These are phyloP conservation scores for Brassica balearica DNA, from an alignment of 441 rosid species.

Conservation along the genomic window DNA sequence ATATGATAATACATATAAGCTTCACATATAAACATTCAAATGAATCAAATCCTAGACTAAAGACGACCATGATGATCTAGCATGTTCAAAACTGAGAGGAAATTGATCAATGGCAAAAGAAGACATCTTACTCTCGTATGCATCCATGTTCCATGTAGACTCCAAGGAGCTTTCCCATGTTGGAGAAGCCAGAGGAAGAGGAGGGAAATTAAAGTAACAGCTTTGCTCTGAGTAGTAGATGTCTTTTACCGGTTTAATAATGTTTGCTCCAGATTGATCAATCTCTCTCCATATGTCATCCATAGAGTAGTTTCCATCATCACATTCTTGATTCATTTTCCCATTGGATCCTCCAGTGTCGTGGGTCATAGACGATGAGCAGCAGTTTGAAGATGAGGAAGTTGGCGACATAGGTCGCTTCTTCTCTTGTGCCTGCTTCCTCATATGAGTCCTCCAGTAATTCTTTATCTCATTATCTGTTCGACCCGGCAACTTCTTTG, in stretches of 20 bases:
- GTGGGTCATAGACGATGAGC: constrained; percentile 56
- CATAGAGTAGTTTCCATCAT: constrained; percentile 61
- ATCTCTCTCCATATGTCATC: constrained; percentile 96
- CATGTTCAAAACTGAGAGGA: constrained; percentile 45
- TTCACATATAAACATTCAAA: constrained; percentile 56
- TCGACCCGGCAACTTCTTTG: constrained; percentile 86
- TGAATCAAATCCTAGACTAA: constrained; percentile 67
- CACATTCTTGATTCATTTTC: constrained; percentile 50
- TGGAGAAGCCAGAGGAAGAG: constrained; percentile 60
- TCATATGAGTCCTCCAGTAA: constrained; percentile 89
- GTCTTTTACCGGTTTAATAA: constrained; percentile 53
- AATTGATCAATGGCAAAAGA: constrained; percentile 52
- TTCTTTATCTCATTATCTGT: constrained; percentile 99
- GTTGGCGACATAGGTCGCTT: constrained; percentile 57
- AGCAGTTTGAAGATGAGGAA: constrained; percentile 53
- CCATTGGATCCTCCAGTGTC: constrained; percentile 65
- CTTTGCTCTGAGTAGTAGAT: constrained; percentile 54
- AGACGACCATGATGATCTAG: constrained; percentile 42
- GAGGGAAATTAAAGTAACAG: constrained; percentile 55
- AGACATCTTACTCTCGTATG: constrained; percentile 64
- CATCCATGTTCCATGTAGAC: constrained; percentile 65
- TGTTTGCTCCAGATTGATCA: constrained; percentile 57
- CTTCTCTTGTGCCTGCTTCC: constrained; percentile 86
- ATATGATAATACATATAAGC: constrained; percentile 31
- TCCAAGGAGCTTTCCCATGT: constrained; percentile 60